phyloP scores from a whole-genome alignment of 2,329 filamentous ascomycete species.

The Colletotrichum lini region DNA sequence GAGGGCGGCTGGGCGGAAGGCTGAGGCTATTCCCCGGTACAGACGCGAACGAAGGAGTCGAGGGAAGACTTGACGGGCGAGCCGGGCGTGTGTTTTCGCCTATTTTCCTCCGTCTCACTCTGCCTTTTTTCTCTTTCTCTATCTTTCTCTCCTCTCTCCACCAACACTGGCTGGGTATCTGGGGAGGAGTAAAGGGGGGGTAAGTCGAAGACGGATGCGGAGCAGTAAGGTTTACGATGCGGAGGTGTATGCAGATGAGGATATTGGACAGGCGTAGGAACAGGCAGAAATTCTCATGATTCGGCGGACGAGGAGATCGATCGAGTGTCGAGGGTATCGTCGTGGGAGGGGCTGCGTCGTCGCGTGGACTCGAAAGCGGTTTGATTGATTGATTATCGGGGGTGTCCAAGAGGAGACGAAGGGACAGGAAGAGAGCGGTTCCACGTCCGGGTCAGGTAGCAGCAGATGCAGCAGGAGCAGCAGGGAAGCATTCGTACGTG shows the following conservation, averaged over 20 bases:
- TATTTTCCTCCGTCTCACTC: background rate
- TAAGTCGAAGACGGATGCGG: background rate
- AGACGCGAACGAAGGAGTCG: background rate
- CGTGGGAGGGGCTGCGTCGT: conserved; percentile 16
- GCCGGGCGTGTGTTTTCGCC: background rate
- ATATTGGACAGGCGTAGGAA: conserved; percentile 18
- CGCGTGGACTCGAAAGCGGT: conserved; percentile 36
- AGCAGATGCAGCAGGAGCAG: background rate
- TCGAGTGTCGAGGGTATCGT: conserved; percentile 32
- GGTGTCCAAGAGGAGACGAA: conserved; percentile 29
- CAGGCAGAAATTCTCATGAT: conserved; percentile 31
- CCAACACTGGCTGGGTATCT: background rate
- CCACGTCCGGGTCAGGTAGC: conserved; percentile 15
- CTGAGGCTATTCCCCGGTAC: conserved; percentile 33
- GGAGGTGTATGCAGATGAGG: conserved; percentile 15
- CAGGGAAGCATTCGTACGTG: background rate
- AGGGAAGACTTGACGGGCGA: background rate
- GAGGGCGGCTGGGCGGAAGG: conserved; percentile 42
- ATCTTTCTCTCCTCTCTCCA: background rate
- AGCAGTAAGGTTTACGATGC: conserved; percentile 17
- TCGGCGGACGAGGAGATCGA: background rate
- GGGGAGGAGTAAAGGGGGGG: background rate
- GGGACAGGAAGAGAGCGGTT: conserved; percentile 12
- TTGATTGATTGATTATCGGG: conserved; percentile 3
- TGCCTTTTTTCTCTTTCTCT: background rate